Base-by-base conservation (phyloP, 2,329 filamentous ascomycete species). In the Colletotrichum sp. region DNA sequence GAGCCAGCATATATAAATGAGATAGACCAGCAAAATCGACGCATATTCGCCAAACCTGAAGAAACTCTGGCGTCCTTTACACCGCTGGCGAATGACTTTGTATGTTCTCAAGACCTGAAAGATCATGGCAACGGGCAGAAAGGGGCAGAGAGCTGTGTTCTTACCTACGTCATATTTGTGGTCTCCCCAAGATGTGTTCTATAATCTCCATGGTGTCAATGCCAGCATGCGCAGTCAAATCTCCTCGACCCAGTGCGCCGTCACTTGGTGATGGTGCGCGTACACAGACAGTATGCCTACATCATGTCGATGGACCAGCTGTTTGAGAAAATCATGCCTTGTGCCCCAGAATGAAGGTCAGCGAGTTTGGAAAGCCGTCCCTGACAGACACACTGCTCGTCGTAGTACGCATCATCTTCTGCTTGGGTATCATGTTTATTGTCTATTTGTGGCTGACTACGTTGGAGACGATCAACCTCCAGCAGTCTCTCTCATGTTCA, bases 401-500 rank as follows among this genome's bases (percentile, higher is more conserved):
- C 9, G 9, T 5, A 1, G 18, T 4, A 21, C 18, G 39, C 39
- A n/a, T n/a, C 44, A 21, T 52, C 44, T 2, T 21, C 10, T 52
- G 44, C n/a, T 52, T 52, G 44, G 44, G 44, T 52, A 52, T 52
- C 44, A 52, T 52, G 6, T 52, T 49, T 52, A 52, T 52, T 52
- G 44, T 52, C 44, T 52, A 52, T 52, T 24, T 21, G 6, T 52
- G n/a, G n/a, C 44, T 21, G 44, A 12, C 44, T 52, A 52, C 10
- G 6, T 21, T 52, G 44, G 10, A 52, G 1, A 8, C 8, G n/a
- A 4, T 7, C 44, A 52, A 24, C n/a, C 7, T 21, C 6, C 44
- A 49, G 36, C 36, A 39, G 36, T 39, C 36, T 39, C 36, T 18
- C 18, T 6, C 39, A 44, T 44, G 39, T n/a, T 18, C 82, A 92